These are phyloP conservation scores for Triticum urartu DNA, from an alignment of 176 grass and related monocot species.

Conservation along the genomic window DNA sequence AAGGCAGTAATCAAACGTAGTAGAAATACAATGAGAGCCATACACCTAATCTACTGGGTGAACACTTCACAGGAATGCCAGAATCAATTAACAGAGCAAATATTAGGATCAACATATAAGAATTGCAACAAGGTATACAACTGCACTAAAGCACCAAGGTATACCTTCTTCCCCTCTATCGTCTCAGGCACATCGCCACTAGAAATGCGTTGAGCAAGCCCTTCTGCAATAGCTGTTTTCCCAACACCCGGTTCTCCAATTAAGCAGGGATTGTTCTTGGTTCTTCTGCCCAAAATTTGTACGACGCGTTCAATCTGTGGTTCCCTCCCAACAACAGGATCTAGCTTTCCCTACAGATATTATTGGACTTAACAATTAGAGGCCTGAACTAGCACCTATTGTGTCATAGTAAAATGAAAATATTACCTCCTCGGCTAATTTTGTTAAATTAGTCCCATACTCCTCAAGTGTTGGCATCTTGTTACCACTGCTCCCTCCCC, in stretches of 20 bases:
- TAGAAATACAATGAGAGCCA: background rate
- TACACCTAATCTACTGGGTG: background rate
- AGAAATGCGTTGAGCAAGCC: slow-evolving; percentile 83
- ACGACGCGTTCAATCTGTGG: slow-evolving; percentile 86
- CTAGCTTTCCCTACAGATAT: slow-evolving; percentile 74
- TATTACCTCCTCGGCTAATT: slow-evolving; percentile 90
- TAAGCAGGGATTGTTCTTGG: slow-evolving; percentile 97
- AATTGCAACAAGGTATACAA: slow-evolving; percentile 7
- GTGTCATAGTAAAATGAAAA: background rate
- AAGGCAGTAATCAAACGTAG: slow-evolving; percentile 11
- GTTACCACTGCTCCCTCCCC: slow-evolving; percentile 81
- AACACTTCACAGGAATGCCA: background rate
- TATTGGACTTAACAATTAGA: slow-evolving; percentile 5
- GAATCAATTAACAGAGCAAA: slow-evolving; percentile 13
- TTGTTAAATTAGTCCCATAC: slow-evolving; percentile 94
- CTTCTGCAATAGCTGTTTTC: slow-evolving; percentile 96
- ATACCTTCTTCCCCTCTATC: slow-evolving; percentile 92
- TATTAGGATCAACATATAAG: background rate
- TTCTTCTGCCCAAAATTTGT: slow-evolving; percentile 91
- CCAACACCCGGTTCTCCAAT: slow-evolving; percentile 99
- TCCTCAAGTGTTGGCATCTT: slow-evolving; percentile 99
- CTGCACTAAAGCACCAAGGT: background rate
- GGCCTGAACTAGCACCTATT: background rate
- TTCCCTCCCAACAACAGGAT: slow-evolving; percentile 94
- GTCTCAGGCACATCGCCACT: slow-evolving; percentile 97